Conservation (phyloP, 148 eudicot species). For the Pharnaceum exiguum region DNA sequence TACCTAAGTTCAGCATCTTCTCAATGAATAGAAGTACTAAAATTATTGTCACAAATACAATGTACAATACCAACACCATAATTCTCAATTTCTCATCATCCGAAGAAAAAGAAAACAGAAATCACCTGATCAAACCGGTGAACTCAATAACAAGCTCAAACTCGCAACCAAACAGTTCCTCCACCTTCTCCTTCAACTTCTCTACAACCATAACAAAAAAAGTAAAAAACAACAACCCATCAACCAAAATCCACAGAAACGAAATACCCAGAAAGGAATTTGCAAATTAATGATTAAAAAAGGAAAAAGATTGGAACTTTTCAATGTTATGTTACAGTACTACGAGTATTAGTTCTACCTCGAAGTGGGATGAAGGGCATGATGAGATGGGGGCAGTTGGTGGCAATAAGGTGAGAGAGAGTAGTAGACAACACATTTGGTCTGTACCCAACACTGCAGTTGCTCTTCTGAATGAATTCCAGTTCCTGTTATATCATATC, state of each 20-base stretch:
- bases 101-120: neutral
- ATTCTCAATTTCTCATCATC: too few species aligned
- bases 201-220: constrained; percentile 17
- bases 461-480: constrained; percentile 88
- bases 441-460: constrained; percentile 83
- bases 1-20: neutral
- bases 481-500: constrained; percentile 46
- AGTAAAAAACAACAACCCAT: neutral
- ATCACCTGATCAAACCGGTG: constrained; percentile 90
- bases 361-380: constrained; percentile 82
- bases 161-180: constrained; percentile 75
- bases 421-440: constrained; percentile 93
- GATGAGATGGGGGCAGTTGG: constrained; percentile 66
- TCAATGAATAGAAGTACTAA: too few species aligned
- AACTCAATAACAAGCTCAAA: constrained; percentile 84
- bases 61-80: too few species aligned
- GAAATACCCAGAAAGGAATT: neutral
- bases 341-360: constrained; percentile 24
- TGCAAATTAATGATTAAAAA: neutral
- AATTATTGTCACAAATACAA: too few species aligned
- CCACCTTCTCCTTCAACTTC: constrained; percentile 68
- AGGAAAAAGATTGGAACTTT: neutral
- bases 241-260: neutral
- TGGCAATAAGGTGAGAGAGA: constrained; percentile 91
- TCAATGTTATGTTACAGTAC: too few species aligned